Conservation (phyloP, 2,329 filamentous ascomycete genomes). For the Exophiala sideris region DNA sequence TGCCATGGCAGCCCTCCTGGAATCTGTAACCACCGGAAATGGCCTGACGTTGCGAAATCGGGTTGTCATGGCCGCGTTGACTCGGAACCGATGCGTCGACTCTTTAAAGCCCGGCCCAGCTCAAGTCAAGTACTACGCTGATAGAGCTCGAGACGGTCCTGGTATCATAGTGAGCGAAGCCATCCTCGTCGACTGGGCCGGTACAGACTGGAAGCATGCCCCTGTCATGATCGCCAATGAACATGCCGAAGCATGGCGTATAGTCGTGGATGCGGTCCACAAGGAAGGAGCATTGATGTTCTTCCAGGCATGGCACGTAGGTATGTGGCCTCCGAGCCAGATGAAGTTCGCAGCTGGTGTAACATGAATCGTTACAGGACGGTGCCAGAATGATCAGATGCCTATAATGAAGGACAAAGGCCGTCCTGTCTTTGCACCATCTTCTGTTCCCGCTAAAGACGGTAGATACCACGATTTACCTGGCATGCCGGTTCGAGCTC, state of each 20-base stretch:
- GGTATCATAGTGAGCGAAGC: constrained; percentile 30
- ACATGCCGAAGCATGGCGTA: constrained; percentile 27
- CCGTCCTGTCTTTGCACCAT: constrained; percentile 27
- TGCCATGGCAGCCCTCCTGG: background rate
- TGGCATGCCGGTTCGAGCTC: constrained; percentile 7
- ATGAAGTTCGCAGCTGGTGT: background rate
- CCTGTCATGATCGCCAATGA: constrained; percentile 25
- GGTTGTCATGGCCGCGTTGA: constrained; percentile 30
- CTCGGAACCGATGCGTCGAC: constrained; percentile 30
- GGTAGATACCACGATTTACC: constrained; percentile 26
- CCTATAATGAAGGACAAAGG: constrained; percentile 24
- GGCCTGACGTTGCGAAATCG: constrained; percentile 18
- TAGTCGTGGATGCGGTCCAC: constrained; percentile 28
- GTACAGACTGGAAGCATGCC: constrained; percentile 26
- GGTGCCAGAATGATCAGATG: constrained; percentile 29
- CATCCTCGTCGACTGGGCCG: constrained; percentile 25
- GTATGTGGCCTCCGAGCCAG: constrained; percentile 1
- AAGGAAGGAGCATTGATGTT: constrained; percentile 26
- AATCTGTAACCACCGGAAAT: background rate
- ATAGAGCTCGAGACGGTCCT: constrained; percentile 25
- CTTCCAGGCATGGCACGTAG: constrained; percentile 30
- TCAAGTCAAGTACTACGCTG: constrained; percentile 24
- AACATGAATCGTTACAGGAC: background rate
- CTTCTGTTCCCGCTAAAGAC: constrained; percentile 1
- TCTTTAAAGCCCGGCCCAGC: constrained; percentile 24